Evolutionary conservation across 2,329 filamentous ascomycete genomes (phyloP).

Genomic region (Westerdykella sp.): DNA sequence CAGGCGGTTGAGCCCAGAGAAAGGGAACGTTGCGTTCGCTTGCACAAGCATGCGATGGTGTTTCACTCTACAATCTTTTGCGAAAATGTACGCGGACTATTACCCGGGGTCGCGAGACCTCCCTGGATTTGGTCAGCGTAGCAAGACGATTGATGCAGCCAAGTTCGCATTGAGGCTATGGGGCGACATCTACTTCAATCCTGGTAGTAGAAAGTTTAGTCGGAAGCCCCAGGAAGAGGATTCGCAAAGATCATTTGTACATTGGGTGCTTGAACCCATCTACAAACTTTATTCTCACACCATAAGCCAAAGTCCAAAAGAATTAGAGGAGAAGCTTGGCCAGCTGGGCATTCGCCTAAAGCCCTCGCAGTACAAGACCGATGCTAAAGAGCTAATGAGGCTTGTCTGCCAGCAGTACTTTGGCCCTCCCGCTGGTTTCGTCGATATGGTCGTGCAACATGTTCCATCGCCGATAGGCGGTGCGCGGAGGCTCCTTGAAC

Average conservation of each 20-base stretch:
- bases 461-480: constrained; percentile 80
- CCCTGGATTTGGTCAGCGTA: constrained; percentile 29
- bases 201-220: constrained; percentile 81
- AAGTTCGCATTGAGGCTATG: constrained; percentile 84
- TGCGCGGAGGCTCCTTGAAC: constrained; percentile 68
- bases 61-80: constrained; percentile 89
- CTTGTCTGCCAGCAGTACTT: constrained; percentile 95
- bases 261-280: constrained; percentile 92
- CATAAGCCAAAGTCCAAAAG: constrained; percentile 80
- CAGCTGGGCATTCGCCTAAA: constrained; percentile 80
- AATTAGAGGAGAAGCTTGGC: constrained; percentile 71
- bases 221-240: constrained; percentile 76
- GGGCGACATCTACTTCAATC: constrained; percentile 97
- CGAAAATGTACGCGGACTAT: constrained; percentile 89
- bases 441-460: constrained; percentile 90
- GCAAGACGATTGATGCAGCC: constrained; percentile 56
- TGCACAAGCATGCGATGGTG: constrained; percentile 94
- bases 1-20: constrained; percentile 83
- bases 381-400: constrained; percentile 82
- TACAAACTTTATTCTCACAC: constrained; percentile 97
- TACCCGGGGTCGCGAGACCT: constrained; percentile 55
- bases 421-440: constrained; percentile 79
- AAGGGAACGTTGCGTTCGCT: constrained; percentile 95
- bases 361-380: constrained; percentile 83
- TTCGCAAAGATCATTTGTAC: constrained; percentile 80